These are phyloP conservation scores for Termitomyces sp. DNA, from an alignment of 768 basidiomycete genomes.

Conservation along the genomic window DNA sequence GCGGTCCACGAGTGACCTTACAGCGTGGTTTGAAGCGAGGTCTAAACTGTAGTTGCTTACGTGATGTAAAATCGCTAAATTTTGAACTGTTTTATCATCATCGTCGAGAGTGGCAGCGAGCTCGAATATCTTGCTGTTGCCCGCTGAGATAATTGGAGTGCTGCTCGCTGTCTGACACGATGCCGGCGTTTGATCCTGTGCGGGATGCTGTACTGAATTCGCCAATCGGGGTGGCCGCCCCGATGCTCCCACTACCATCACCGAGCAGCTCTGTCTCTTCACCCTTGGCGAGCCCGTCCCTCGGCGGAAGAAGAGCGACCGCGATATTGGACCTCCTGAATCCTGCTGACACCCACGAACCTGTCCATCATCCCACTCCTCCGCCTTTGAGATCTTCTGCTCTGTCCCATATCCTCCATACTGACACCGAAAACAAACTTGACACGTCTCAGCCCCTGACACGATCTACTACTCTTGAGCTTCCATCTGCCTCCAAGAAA, in stretches of 20 bases:
- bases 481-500: conserved; percentile 19
- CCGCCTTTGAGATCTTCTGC: conserved; percentile 42
- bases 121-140: conserved; percentile 16
- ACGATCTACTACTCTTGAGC: conserved; percentile 21
- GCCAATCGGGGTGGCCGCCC: conserved; percentile 49
- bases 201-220: conserved; percentile 85
- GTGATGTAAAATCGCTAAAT: conserved; percentile 20
- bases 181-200: conserved; percentile 84
- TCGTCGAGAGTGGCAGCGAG: conserved; percentile 20
- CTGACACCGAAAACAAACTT: conserved; percentile 33
- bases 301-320: conserved; percentile 63
- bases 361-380: conserved; percentile 24
- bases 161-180: conserved; percentile 27
- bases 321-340: conserved; percentile 79
- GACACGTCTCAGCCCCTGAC: conserved; percentile 29
- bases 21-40: conserved; percentile 45
- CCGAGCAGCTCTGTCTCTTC: conserved; percentile 30
- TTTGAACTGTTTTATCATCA: conserved; percentile 23
- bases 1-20: conserved; percentile 60
- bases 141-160: conserved; percentile 14
- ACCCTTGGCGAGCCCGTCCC: conserved; percentile 43
- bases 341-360: conserved; percentile 46
- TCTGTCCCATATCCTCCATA: conserved; percentile 40
- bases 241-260: conserved; percentile 24
- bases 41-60: conserved; percentile 25